phyloP scores from a whole-genome alignment of 1,284 basidiomycete genomes.

The Ceratobasidium sp. region DNA sequence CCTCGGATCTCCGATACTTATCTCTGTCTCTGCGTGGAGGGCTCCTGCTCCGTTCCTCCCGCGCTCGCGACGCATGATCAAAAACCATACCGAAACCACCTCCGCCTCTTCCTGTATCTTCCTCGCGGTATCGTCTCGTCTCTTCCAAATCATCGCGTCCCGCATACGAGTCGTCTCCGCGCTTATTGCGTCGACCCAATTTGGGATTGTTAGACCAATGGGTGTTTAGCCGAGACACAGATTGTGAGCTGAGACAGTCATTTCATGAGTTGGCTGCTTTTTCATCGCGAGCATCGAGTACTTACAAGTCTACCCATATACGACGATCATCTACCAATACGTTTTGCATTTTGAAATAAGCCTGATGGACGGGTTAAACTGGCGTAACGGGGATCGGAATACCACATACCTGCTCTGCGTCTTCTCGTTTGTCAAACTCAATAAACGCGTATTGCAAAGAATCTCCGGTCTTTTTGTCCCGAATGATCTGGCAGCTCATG shows the following conservation, averaged over 20 bases:
- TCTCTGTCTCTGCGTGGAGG: conserved; percentile 14
- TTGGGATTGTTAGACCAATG: conserved; percentile 77
- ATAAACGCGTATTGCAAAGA: conserved; percentile 98
- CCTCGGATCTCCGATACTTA: conserved; percentile 30
- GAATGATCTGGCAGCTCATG: conserved; percentile 96
- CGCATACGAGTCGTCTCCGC: conserved; percentile 59
- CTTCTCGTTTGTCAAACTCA: conserved; percentile 92
- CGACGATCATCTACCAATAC: conserved; percentile 98
- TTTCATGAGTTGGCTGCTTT: neutral
- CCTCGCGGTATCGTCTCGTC: conserved; percentile 68
- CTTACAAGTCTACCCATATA: conserved; percentile 97
- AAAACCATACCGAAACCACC: conserved; percentile 76
- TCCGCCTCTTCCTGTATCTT: conserved; percentile 48
- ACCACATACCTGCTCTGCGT: conserved; percentile 83
- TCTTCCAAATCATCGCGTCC: conserved; percentile 75
- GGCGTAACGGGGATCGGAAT: neutral
- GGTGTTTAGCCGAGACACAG: conserved; percentile 78
- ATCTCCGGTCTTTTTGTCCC: conserved; percentile 95
- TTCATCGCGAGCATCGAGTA: neutral
- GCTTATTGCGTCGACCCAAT: conserved; percentile 54
- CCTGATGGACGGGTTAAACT: conserved; percentile 57
- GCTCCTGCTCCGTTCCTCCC: conserved; percentile 42
- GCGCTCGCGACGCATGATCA: conserved; percentile 53
- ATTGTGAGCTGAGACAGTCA: conserved; percentile 75
- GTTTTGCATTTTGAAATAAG: conserved; percentile 99